Base-by-base conservation (phyloP, 768 basidiomycete genomes). In the Boletus reticuloceps region DNA sequence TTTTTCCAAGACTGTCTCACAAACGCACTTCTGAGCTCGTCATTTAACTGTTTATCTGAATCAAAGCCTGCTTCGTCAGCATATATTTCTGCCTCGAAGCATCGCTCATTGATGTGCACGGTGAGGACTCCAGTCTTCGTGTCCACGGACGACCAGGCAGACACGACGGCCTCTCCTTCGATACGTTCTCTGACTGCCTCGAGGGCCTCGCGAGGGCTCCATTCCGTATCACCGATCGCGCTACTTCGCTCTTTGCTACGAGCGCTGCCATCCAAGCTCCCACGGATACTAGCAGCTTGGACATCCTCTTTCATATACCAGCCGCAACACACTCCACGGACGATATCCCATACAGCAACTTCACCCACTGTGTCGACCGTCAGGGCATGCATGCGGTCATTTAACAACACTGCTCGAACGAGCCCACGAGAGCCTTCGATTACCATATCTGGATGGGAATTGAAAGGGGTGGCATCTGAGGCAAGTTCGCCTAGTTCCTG, bases 71-170 rank as follows among this genome's bases (percentile, higher is more conserved):
- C 83, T 67, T 98, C 94, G 66, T 98, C 95, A 13, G 91, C 89
- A 67, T 95, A 98, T 3, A 96, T 85, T 72, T 99, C 97, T 7
- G 91, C 90, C 52, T 98, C 95, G 68, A 98, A 98, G 55, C 87
- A 92, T 45, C 83, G 79, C 61, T 97, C 94, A 44, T 82, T 89
- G 43, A 99, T 62, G 71, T 97, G 92, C 5, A 98, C 83, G 3
- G 89, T 87, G 56, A 99, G 76, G 22, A 92, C 82, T 8, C 96
- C 96, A 9, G 88, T 86, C 70, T 91, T 89, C 6, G 94, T 96
- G 70, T 98, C 96, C 27, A 91, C 87, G 16, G 80, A 81, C 38
- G 90, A 88, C 96, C 96, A 99, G 13, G 85, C 75, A 25, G 84
- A 76, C 10, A 91, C 84, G 29, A 91, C 86, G 0, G 90, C 92